Percentiles rank a stretch among this genome's conserved stretches.
These are phyloP conservation scores for Rhizophagus prolifer DNA, from an alignment of 192 early-diverging fungal genomes.

Conservation along the genomic window DNA sequence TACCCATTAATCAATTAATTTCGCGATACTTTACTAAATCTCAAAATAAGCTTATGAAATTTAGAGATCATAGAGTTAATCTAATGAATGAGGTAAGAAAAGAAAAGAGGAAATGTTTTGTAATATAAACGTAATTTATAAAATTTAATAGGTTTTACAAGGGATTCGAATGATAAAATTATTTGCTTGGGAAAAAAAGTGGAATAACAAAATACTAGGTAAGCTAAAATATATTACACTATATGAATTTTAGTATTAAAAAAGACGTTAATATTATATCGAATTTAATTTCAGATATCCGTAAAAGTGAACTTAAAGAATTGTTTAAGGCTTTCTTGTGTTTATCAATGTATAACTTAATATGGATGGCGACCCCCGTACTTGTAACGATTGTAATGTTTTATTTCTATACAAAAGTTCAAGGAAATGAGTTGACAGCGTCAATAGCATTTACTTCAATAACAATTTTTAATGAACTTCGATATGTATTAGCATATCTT, in stretches of 20 bases:
- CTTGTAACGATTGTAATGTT: conserved; percentile 60
- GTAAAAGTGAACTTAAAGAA: conserved; percentile 37
- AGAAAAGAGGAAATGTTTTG: too few relatives aligned
- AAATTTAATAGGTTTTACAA: conserved; percentile 43
- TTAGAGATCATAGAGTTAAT: conserved; percentile 65
- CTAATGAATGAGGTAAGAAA: conserved; percentile 59
- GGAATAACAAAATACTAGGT: conserved; percentile 60
- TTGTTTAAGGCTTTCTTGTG: conserved; percentile 29
- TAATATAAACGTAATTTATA: too few relatives aligned
- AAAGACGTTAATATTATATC: conserved; percentile 46
- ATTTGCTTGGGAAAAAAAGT: conserved; percentile 74
- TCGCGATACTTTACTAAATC: conserved; percentile 33
- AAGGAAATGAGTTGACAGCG: conserved; percentile 39
- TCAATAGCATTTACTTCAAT: conserved; percentile 60
- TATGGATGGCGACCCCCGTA: conserved; percentile 60
- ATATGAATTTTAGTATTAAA: conserved; percentile 50
- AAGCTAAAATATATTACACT: conserved; percentile 55
- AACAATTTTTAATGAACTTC: conserved; percentile 68
- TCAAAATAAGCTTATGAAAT: conserved; percentile 57
- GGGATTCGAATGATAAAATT: conserved; percentile 94
- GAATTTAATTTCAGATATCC: conserved; percentile 36
- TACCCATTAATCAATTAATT: conserved; percentile 32
- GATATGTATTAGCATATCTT: conserved; percentile 59
- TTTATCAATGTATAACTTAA: conserved; percentile 36
- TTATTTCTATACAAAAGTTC: conserved; percentile 59